phyloP scores from a whole-genome alignment of 805 yeast species.

The Lachancea kluyveri region DNA sequence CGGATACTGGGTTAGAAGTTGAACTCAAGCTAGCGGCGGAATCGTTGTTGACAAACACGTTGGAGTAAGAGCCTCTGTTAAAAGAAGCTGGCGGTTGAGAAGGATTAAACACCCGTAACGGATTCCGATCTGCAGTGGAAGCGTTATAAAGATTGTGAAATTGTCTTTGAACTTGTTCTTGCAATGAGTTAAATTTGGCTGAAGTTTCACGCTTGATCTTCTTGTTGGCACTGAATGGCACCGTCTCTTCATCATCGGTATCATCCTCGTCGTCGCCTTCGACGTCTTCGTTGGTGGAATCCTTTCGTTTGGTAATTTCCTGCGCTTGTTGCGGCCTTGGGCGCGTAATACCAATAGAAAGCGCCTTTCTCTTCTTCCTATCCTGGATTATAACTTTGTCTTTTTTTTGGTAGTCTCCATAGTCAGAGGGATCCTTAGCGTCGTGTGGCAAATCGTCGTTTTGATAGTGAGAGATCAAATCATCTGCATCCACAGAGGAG shows the following conservation, averaged over 20 bases:
- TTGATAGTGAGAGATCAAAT: constrained; percentile 38
- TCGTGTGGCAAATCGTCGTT: constrained; percentile 41
- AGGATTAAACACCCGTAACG: too few species aligned
- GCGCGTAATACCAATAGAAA: too few species aligned
- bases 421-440: constrained; percentile 57
- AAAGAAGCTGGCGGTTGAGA: too few species aligned
- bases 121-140: too few species aligned
- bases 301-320: neutral
- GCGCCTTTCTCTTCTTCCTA: constrained; percentile 6
- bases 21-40: too few species aligned
- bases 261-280: constrained; percentile 7
- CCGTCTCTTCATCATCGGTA: neutral
- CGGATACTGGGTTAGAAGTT: too few species aligned
- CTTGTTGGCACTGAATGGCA: neutral
- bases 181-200: constrained; percentile 20
- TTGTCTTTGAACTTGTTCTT: constrained; percentile 24
- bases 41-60: neutral
- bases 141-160: constrained; percentile 21
- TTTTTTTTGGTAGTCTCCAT: constrained; percentile 49
- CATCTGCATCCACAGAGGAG: constrained; percentile 59
- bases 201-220: constrained; percentile 5
- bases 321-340: neutral
- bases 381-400: constrained; percentile 12
- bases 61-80: constrained; percentile 1
- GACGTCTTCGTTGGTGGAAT: constrained; percentile 1